Percentiles rank a stretch among this genome's conserved stretches.
Evolutionary conservation across 768 basidiomycete species (phyloP).

Genomic region (Myochromella boudieri): DNA sequence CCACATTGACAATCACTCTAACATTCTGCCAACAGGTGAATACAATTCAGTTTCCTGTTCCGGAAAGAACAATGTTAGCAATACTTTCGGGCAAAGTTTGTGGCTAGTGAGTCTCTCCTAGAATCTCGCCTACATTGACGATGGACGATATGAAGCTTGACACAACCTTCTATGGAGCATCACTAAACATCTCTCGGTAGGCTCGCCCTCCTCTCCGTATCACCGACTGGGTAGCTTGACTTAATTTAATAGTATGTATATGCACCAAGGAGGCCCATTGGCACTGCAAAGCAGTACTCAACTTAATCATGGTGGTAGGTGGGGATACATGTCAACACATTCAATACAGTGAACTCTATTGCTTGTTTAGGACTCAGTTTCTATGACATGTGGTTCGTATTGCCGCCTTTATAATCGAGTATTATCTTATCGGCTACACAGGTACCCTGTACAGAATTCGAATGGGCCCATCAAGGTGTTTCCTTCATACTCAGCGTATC

Average conservation of each 20-base stretch:
- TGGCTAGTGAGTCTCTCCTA: slow-evolving; percentile 37
- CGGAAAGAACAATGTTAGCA: slow-evolving; percentile 47
- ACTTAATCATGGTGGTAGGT: slow-evolving; percentile 45
- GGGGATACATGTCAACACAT: slow-evolving; percentile 5
- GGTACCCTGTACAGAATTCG: slow-evolving; percentile 47
- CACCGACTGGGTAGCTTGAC: neutral
- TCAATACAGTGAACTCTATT: neutral
- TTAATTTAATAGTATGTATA: slow-evolving; percentile 37
- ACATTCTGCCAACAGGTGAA: slow-evolving; percentile 35
- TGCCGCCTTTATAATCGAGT: too few species aligned
- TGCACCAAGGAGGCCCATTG: slow-evolving; percentile 56
- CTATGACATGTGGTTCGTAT: slow-evolving; percentile 45
- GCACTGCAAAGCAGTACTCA: slow-evolving; percentile 50
- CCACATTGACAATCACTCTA: neutral
- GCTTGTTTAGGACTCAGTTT: slow-evolving; percentile 33
- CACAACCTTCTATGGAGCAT: slow-evolving; percentile 47
- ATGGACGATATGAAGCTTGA: slow-evolving; percentile 30
- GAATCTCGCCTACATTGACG: neutral
- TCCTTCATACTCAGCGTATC: slow-evolving; percentile 52
- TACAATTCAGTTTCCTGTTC: slow-evolving; percentile 58
- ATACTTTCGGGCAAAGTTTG: slow-evolving; percentile 55
- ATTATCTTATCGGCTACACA: too few species aligned
- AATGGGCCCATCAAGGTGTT: slow-evolving; percentile 52
- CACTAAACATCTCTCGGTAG: slow-evolving; percentile 48
- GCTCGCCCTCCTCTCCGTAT: neutral